Percentiles rank a stretch among this genome's conserved stretches.
These are phyloP conservation scores for Penicillium sp. DNA, from an alignment of 2,329 filamentous ascomycete genomes.

Conservation along the genomic window DNA sequence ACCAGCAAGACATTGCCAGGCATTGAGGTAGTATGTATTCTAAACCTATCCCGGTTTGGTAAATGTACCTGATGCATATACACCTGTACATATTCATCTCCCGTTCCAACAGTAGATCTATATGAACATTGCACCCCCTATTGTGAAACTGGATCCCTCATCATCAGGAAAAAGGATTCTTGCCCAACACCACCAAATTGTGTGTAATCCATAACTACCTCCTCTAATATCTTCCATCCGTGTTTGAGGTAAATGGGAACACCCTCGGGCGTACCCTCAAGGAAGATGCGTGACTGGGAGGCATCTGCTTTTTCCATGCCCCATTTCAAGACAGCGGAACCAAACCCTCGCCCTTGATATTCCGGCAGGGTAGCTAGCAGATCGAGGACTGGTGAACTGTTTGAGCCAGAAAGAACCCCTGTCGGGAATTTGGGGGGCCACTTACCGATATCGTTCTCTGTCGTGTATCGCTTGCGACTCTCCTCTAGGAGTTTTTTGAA, in stretches of 20 bases:
- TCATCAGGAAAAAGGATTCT: slow-evolving; percentile 22
- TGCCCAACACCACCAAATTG: slow-evolving; percentile 20
- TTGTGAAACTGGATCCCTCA: slow-evolving; percentile 15
- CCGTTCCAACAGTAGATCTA: neutral
- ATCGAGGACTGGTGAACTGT: slow-evolving; percentile 33
- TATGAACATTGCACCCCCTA: neutral
- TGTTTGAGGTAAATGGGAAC: slow-evolving; percentile 42
- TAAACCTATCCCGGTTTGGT: neutral
- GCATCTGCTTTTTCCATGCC: slow-evolving; percentile 42
- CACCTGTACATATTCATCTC: neutral
- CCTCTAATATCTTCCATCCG: slow-evolving; percentile 40
- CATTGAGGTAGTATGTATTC: neutral
- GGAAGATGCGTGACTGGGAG: slow-evolving; percentile 38
- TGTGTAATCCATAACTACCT: slow-evolving; percentile 31
- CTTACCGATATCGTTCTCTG: slow-evolving; percentile 21
- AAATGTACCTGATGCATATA: neutral
- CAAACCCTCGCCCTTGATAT: slow-evolving; percentile 43
- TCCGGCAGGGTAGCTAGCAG: slow-evolving; percentile 39
- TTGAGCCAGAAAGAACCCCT: neutral
- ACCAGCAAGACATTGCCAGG: too few relatives aligned
- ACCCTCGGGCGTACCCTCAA: slow-evolving; percentile 46
- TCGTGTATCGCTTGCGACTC: slow-evolving; percentile 15
- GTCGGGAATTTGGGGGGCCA: neutral
- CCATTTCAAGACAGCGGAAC: slow-evolving; percentile 41
- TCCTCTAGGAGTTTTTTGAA: slow-evolving; percentile 17